phyloP scores from a whole-genome alignment of 1,284 basidiomycete species.

The Ustilago trichophora region DNA sequence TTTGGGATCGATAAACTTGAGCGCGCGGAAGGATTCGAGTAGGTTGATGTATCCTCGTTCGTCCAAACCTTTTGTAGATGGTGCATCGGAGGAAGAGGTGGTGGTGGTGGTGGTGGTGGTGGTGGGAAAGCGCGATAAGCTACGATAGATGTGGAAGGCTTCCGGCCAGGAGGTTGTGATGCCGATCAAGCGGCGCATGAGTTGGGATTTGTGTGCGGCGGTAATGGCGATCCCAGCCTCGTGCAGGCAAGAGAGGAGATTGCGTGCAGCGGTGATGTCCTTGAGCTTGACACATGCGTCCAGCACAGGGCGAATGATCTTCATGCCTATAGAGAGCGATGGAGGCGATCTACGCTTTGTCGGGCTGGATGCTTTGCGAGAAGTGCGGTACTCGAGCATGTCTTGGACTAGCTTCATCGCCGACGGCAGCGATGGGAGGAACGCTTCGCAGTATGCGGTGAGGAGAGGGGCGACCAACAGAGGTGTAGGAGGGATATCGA shows the following conservation, averaged over 20 bases:
- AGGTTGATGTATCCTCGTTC: constrained; percentile 20
- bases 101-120: neutral
- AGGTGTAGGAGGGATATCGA: constrained; percentile 26
- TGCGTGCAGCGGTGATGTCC: constrained; percentile 28
- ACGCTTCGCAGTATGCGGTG: constrained; percentile 50
- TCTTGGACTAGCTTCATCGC: constrained; percentile 45
- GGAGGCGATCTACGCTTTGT: neutral
- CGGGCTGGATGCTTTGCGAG: neutral
- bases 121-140: constrained; percentile 13
- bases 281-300: constrained; percentile 42
- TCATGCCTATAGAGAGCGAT: neutral
- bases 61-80: constrained; percentile 13
- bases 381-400: constrained; percentile 12
- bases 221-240: constrained; percentile 14
- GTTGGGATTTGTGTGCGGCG: constrained; percentile 7
- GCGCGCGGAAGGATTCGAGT: constrained; percentile 16
- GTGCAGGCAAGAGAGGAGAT: constrained; percentile 25
- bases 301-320: constrained; percentile 34
- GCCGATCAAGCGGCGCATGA: constrained; percentile 24
- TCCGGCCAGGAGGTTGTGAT: constrained; percentile 38
- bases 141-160: constrained; percentile 39
- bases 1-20: constrained; percentile 8
- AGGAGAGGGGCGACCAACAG: constrained; percentile 47
- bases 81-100: neutral
- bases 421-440: constrained; percentile 45